Evolutionary conservation across 2,329 filamentous ascomycete genomes (phyloP), one percentile per base, ranked within the genome.

Genomic region (Colletotrichum ledebouriae): DNA sequence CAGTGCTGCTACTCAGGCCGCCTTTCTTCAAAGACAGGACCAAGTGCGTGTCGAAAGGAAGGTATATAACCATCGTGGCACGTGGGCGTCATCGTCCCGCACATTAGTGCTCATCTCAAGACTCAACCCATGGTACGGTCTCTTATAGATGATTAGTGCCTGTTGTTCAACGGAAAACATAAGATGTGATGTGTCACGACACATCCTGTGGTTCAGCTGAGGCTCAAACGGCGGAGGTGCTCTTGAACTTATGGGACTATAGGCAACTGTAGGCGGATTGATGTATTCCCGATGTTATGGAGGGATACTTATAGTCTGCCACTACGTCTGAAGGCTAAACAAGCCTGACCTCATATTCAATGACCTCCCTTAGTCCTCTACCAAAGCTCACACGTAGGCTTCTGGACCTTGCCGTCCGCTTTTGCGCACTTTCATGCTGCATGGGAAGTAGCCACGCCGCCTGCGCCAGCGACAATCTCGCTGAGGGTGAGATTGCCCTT

Each of bases 401-500:
- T 83, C 79, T 89, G 90, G 63, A 85, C 85, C 0, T 85, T 80
- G 15, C 81, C 82, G 39, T 83, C 78, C 2, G 79, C 76, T 47
- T 87, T 84, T 11, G 84, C 83, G 71, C 85, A 85, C 74, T 88
- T 85, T 90, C 90, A 93, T 0, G 90, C 89, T n/a, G 84, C 80
- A 73, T 87, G 92, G 1, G 89, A 83, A 0, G 89, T 86, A 6
- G 84, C 82, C 0, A 93, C 74, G 15, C 90, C 91, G 17, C 90
- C 90, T 0, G 90, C 87, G 75, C 93, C 91, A 1, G 90, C 90
- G 73, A 93, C 90, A 75, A 92, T 92, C 79, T 93, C 91, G 20
- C 86, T 87, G 1, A 92, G 79, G 0, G 90, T 92, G 20, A 87
- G 79, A 25, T 80, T 80, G 11, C 90, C 90, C 65, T 90, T 88